Evolutionary conservation across 2,329 filamentous ascomycete genomes (phyloP).

Genomic region (Calonectria naviculata): DNA sequence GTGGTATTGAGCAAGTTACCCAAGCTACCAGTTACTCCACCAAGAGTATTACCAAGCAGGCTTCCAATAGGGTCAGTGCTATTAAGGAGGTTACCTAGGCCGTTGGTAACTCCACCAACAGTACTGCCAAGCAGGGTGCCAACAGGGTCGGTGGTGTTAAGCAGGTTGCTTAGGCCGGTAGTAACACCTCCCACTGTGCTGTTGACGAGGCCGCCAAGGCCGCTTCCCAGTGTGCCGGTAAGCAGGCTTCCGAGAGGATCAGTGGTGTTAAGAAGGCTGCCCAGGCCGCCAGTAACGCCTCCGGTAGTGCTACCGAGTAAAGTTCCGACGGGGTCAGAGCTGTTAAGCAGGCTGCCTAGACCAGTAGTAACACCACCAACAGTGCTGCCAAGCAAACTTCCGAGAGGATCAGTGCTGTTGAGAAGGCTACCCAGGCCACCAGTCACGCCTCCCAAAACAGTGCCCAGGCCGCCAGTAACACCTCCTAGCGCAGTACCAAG

Average conservation of each 20-base stretch:
- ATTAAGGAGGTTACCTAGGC: neutral
- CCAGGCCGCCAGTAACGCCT: neutral
- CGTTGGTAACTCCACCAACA: neutral
- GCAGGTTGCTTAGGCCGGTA: neutral
- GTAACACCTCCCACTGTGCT: neutral
- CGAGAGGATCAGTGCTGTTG: neutral
- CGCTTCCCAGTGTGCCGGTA: neutral
- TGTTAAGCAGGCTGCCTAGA: neutral
- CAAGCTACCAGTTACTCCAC: neutral
- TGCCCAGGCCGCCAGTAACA: neutral
- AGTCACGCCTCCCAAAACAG: neutral
- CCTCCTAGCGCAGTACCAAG: neutral
- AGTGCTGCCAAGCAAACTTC: neutral
- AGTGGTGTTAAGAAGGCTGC: neutral
- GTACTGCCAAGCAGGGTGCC: neutral
- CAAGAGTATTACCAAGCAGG: neutral
- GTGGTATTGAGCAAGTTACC: neutral
- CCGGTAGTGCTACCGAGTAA: neutral
- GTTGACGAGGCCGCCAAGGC: neutral
- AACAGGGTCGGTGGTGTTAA: neutral
- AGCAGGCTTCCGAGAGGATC: neutral
- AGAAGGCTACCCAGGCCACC: neutral
- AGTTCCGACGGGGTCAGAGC: neutral
- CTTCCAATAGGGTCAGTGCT: neutral
- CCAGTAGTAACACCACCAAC: neutral